Evolutionary conservation across 495 filamentous ascomycete species (phyloP), one percentile per base, ranked within the genome.

Genomic region (Hypoxylon cercidicola): DNA sequence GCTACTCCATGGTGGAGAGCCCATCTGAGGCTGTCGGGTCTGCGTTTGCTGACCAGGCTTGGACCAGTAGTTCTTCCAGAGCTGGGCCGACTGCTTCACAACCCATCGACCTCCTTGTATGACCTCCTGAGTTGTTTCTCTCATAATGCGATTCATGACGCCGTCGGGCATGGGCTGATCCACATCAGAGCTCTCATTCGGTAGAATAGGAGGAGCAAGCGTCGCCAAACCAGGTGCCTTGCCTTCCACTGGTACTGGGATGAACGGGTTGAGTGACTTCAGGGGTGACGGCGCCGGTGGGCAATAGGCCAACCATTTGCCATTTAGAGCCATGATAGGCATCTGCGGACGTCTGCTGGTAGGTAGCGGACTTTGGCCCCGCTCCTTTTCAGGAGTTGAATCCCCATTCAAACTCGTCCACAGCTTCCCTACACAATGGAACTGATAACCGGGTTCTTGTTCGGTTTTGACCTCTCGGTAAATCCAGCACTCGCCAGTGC

Each of bases 51-150:
- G 65, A 40, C 64, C 68, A n/a, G 71, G 59, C 60, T 87, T 89
- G 55, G 89, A 91, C 90, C 91, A 95, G 75, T 98, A 97, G 66
- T 82, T 91, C 65, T 92, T 93, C 87, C 92, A 96, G 0, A 89
- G 89, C 66, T 96, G 92, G 62, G 89, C 82, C 4, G 93, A 90
- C 63, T 96, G 90, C 66, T 90, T 92, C 6, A 90, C 90, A 72
- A 95, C 87, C 89, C 90, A 96, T 61, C 87, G 89, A 16, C 92
- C 92, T 20, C 91, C 90, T 66, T 89, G 89, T 51, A 99, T 89
- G n/a, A 96, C 77, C 69, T 95, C 93, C 71, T 97, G 94, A 0
- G 95, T 90, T 1, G 93, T 90, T 70, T 93, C 92, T 66, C 93
- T 83, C 65, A 93, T 89, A 40, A 97, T 81, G 62, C 92, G 90